A percentile compares a stretch with the other conserved stretches of the same genome.
phyloP scores from a whole-genome alignment of 1,284 basidiomycete genomes.

The Austropuccinia psidii region DNA sequence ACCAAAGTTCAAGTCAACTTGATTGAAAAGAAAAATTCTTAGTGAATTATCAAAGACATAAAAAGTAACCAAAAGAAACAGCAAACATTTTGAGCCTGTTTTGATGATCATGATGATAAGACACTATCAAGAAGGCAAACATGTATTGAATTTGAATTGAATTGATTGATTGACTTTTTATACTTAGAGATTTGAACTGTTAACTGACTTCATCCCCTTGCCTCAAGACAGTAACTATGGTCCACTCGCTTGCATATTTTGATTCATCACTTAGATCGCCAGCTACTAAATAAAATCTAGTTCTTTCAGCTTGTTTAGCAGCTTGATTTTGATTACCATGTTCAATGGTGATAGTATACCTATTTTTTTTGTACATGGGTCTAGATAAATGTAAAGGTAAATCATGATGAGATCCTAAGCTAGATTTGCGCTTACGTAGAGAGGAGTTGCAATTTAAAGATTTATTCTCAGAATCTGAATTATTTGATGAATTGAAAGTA shows the following conservation, averaged over 20 bases:
- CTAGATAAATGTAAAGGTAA: background rate
- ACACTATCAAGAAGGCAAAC: background rate
- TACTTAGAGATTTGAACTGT: too few species aligned
- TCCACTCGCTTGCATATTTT: constrained; percentile 1
- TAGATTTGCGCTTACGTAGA: background rate
- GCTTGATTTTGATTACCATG: background rate
- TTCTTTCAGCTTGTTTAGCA: background rate
- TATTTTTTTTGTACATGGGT: background rate
- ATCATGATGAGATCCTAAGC: background rate
- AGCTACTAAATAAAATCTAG: constrained; percentile 6
- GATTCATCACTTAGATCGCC: constrained; percentile 14
- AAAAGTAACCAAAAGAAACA: background rate
- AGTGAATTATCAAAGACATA: background rate
- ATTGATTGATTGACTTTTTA: background rate
- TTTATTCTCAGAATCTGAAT: background rate
- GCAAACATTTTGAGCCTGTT: constrained; percentile 2
- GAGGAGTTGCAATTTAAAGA: background rate
- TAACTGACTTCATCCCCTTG: background rate
- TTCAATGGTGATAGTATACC: background rate
- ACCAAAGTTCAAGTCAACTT: background rate
- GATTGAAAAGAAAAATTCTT: background rate
- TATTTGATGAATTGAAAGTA: background rate
- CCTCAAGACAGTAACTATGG: background rate
- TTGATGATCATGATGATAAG: background rate
- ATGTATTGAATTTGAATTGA: background rate